A percentile compares a stretch with the other conserved stretches of the same genome.
Conservation (phyloP, 176 grass and related monocot genomes). For the Miscanthus lutarioriparius region DNA sequence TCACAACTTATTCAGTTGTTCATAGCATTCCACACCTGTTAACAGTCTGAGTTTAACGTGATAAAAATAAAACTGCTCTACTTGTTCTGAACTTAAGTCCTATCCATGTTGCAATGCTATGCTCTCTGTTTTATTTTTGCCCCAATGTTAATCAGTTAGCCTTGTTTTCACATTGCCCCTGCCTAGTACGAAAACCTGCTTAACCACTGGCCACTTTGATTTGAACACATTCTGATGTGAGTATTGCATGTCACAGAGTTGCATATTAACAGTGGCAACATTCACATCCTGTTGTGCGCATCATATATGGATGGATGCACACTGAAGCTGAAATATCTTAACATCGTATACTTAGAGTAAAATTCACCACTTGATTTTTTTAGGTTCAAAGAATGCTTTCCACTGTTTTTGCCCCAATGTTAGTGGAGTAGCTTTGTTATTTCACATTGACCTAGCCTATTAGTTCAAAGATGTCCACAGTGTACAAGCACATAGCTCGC, state of each 20-base stretch:
- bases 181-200: neutral
- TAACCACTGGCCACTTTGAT: neutral
- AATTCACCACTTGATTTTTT: neutral
- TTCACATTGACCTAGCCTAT: neutral
- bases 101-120: neutral
- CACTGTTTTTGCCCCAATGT: neutral
- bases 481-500: neutral
- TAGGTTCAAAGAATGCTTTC: neutral
- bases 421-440: neutral
- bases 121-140: neutral
- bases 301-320: neutral
- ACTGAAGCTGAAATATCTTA: neutral
- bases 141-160: neutral
- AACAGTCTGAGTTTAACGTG: neutral
- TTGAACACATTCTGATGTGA: neutral
- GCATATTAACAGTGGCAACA: neutral
- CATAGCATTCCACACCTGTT: neutral
- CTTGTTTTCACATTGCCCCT: neutral
- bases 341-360: neutral
- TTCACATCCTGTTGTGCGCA: neutral
- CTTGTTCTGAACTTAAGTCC: neutral
- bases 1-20: neutral
- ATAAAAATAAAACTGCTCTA: neutral
- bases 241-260: neutral
- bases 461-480: neutral